Evolutionary conservation across 1,284 basidiomycete species (phyloP).

Genomic region (Cryptococcus sp.): DNA sequence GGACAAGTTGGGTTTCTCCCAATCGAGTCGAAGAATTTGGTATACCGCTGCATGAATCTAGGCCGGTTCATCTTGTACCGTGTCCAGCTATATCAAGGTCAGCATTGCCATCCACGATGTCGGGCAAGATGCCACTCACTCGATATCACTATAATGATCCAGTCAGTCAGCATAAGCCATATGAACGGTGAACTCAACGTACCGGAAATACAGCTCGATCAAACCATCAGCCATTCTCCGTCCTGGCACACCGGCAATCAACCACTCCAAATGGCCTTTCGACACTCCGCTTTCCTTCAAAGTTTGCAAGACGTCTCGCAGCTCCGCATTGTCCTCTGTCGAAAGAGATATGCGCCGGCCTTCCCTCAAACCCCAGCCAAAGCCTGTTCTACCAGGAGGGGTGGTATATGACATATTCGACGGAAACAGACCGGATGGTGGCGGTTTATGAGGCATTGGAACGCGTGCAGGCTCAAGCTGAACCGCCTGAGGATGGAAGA

Average conservation of each 20-base stretch:
- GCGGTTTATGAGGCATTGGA: conserved; percentile 45
- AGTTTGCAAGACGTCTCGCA: conserved; percentile 49
- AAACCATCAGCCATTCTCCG: conserved; percentile 52
- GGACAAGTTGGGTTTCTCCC: conserved; percentile 49
- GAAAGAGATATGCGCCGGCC: conserved; percentile 44
- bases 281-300: conserved; percentile 53
- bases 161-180: conserved; percentile 1
- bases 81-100: conserved; percentile 48
- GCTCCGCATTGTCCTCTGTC: conserved; percentile 44
- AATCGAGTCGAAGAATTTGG: conserved; percentile 52
- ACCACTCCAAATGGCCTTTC: conserved; percentile 50
- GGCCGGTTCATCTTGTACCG: conserved; percentile 55
- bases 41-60: conserved; percentile 50
- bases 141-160: conserved; percentile 32
- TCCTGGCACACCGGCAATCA: conserved; percentile 52
- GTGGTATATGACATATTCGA: conserved; percentile 36
- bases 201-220: conserved; percentile 52
- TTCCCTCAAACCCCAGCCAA: conserved; percentile 50
- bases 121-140: conserved; percentile 26
- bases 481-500: conserved; percentile 44
- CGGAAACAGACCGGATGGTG: conserved; percentile 49
- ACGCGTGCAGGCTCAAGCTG: conserved; percentile 25
- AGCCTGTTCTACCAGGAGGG: conserved; percentile 40
- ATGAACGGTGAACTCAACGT: conserved; percentile 8
- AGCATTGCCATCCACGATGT: conserved; percentile 1